Evolutionary conservation across 2,329 filamentous ascomycete genomes (phyloP).

Genomic region (Teratosphaeria epicoccoides): DNA sequence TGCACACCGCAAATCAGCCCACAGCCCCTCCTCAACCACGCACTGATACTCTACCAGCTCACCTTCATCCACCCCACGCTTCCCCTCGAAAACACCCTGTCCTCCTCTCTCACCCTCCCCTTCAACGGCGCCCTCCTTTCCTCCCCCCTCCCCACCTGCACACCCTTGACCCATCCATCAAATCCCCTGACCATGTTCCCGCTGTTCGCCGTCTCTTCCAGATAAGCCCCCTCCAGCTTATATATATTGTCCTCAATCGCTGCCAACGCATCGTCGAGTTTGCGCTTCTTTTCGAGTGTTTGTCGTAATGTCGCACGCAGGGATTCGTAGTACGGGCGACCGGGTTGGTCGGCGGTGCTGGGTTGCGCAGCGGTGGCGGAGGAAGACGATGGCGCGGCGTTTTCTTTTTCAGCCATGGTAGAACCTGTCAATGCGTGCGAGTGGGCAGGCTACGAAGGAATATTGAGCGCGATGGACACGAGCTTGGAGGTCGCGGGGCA

Average conservation of each 20-base stretch:
- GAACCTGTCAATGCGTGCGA: too few relatives aligned
- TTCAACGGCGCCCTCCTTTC: neutral
- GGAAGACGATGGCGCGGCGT: neutral
- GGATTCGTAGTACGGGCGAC: conserved; percentile 57
- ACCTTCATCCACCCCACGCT: conserved; percentile 28
- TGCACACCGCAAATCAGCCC: neutral
- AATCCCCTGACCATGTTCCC: conserved; percentile 98
- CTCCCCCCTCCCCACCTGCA: conserved; percentile 35
- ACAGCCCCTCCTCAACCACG: neutral
- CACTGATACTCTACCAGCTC: conserved; percentile 5
- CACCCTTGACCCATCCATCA: conserved; percentile 92
- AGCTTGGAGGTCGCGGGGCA: neutral
- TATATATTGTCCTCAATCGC: conserved; percentile 68
- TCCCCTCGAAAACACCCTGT: conserved; percentile 53
- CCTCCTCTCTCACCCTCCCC: conserved; percentile 52
- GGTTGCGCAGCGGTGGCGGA: conserved; percentile 16
- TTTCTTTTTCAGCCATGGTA: neutral
- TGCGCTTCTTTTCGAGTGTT: conserved; percentile 54
- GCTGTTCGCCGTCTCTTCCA: conserved; percentile 71
- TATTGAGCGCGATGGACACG: too few relatives aligned
- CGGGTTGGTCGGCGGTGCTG: conserved; percentile 35
- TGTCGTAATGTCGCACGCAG: conserved; percentile 56
- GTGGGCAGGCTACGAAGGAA: neutral
- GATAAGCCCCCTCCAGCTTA: conserved; percentile 73
- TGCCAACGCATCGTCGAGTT: conserved; percentile 43